Evolutionary conservation across 2,329 filamentous ascomycete genomes (phyloP).

Genomic region (Fusarium albosuccineum): DNA sequence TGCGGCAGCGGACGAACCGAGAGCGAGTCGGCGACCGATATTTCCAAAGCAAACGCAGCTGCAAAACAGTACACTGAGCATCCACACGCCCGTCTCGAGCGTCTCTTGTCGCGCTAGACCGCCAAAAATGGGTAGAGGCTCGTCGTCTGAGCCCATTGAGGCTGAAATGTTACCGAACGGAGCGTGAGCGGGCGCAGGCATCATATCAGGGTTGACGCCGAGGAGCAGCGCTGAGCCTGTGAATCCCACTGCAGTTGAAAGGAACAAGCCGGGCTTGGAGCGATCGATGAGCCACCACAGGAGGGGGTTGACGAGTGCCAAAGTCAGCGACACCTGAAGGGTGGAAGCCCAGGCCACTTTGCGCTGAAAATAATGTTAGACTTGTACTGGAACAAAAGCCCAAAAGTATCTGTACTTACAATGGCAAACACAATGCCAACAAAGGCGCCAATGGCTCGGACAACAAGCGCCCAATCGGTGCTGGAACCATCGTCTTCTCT

Average conservation of each 20-base stretch:
- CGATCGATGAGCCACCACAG: slow-evolving; percentile 98
- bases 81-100: slow-evolving; percentile 85
- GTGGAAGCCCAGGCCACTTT: slow-evolving; percentile 94
- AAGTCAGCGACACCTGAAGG: slow-evolving; percentile 89
- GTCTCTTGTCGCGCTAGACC: slow-evolving; percentile 72
- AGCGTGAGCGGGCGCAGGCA: slow-evolving; percentile 72
- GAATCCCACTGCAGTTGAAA: slow-evolving; percentile 80
- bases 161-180: slow-evolving; percentile 41
- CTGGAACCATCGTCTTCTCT: slow-evolving; percentile 55
- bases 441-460: slow-evolving; percentile 71
- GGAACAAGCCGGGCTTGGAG: slow-evolving; percentile 83
- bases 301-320: slow-evolving; percentile 91
- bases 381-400: too few species aligned
- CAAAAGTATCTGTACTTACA: slow-evolving; percentile 65
- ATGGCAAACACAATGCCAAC: slow-evolving; percentile 77
- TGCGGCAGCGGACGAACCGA: slow-evolving; percentile 58
- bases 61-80: slow-evolving; percentile 93
- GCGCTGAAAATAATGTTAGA: slow-evolving; percentile 67
- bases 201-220: slow-evolving; percentile 80
- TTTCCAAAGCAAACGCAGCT: slow-evolving; percentile 97
- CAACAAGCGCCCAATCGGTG: slow-evolving; percentile 79
- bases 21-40: slow-evolving; percentile 84
- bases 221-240: slow-evolving; percentile 81
- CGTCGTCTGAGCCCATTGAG: slow-evolving; percentile 19
- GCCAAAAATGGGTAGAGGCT: slow-evolving; percentile 52